These are phyloP conservation scores for Phyllostachys edulis DNA, from an alignment of 176 grass and related monocot genomes.

Conservation along the genomic window DNA sequence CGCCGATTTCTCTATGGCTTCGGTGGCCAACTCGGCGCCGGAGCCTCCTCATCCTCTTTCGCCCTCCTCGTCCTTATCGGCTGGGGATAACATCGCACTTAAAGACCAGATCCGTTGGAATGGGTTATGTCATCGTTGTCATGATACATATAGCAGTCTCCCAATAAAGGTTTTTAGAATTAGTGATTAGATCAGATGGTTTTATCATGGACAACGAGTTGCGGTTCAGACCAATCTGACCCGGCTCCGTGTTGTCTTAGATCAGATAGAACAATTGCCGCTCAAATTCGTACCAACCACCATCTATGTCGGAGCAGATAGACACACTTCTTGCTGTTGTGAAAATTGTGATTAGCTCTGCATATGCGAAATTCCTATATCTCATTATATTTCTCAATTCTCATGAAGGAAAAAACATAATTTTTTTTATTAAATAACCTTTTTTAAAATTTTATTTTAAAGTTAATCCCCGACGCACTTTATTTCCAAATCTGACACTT, in stretches of 20 bases:
- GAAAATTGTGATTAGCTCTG: neutral
- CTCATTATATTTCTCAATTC: neutral
- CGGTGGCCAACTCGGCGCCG: slow-evolving; percentile 49
- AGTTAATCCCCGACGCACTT: no score
- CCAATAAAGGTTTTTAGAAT: neutral
- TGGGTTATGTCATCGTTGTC: neutral
- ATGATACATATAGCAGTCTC: neutral
- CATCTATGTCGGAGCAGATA: neutral
- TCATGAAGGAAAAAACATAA: no score
- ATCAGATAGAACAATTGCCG: neutral
- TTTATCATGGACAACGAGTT: neutral
- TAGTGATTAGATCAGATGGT: neutral
- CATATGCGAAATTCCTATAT: neutral
- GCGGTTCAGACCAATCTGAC: neutral
- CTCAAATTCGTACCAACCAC: neutral
- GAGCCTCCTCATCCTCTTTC: slow-evolving; percentile 45
- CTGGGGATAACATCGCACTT: neutral
- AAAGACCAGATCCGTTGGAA: neutral
- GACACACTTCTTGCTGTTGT: neutral
- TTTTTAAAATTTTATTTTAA: no score
- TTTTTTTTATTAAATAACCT: no score
- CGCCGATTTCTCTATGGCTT: slow-evolving; percentile 28
- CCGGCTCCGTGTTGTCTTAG: neutral
- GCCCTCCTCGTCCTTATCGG: neutral
- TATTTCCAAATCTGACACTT: no score